These are phyloP conservation scores for Sugiyamaella boreocaroliniensis DNA, from an alignment of 805 yeast genomes.

Conservation along the genomic window DNA sequence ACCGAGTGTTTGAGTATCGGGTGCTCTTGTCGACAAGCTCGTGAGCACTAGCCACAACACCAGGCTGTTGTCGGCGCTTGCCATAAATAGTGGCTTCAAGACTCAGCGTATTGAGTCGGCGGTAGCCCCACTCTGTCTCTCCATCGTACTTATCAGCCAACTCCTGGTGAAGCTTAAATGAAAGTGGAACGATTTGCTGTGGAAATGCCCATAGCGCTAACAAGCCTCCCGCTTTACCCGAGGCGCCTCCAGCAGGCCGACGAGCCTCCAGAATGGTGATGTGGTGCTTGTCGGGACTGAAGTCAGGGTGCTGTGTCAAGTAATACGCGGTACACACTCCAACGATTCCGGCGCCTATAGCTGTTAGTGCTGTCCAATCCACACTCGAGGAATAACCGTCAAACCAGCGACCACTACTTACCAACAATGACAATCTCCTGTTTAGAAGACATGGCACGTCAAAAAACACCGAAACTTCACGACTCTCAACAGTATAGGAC, in stretches of 20 bases:
- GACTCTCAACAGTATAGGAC: background rate
- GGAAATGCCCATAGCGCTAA: conserved; percentile 97
- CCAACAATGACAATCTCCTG: conserved; percentile 80
- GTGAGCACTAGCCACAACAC: background rate
- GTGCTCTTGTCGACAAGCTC: background rate
- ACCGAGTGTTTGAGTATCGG: conserved; percentile 1
- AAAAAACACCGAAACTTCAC: background rate
- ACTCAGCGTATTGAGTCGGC: conserved; percentile 78
- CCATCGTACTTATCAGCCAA: conserved; percentile 75
- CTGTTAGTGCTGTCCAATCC: conserved; percentile 9
- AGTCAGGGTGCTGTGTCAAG: conserved; percentile 74
- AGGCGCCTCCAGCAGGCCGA: conserved; percentile 94
- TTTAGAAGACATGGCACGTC: conserved; percentile 31
- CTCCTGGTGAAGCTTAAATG: conserved; percentile 79
- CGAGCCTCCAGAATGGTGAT: conserved; percentile 83
- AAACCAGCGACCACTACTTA: conserved; percentile 13
- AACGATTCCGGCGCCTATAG: conserved; percentile 73
- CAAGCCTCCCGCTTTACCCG: conserved; percentile 96
- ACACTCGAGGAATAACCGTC: background rate
- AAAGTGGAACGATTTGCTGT: conserved; percentile 81
- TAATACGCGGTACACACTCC: conserved; percentile 95
- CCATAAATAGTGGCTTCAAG: conserved; percentile 68
- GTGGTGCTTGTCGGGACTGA: conserved; percentile 63
- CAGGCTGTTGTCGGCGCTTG: background rate
- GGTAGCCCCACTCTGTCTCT: conserved; percentile 86